These are phyloP conservation scores for Priceomyces castillae DNA, from an alignment of 805 yeast genomes.

Conservation along the genomic window DNA sequence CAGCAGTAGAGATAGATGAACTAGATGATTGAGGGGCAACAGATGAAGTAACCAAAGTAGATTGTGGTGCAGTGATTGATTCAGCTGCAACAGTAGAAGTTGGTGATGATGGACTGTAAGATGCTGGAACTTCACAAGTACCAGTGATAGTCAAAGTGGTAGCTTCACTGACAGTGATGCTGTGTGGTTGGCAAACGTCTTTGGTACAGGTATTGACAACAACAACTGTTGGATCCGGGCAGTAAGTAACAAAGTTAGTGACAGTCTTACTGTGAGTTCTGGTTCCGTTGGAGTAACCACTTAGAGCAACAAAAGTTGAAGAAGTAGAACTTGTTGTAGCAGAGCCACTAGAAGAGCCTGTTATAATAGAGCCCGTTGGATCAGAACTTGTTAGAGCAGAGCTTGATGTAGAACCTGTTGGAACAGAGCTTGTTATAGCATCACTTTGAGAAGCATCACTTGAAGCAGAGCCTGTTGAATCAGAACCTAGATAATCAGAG, in stretches of 20 bases:
- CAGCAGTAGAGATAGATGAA: slow-evolving; percentile 29
- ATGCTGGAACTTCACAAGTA: slow-evolving; percentile 64
- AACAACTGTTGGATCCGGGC: slow-evolving; percentile 67
- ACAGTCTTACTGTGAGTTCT: slow-evolving; percentile 46
- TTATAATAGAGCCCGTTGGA: too few species aligned
- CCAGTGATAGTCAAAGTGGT: slow-evolving; percentile 78
- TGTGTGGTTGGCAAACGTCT: slow-evolving; percentile 23
- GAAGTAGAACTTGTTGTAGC: too few species aligned
- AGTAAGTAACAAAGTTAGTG: slow-evolving; percentile 55
- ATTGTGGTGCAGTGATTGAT: too few species aligned
- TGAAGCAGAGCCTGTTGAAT: too few species aligned
- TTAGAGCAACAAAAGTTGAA: too few species aligned
- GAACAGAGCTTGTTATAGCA: too few species aligned
- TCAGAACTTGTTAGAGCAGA: too few species aligned
- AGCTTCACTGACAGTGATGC: slow-evolving; percentile 66
- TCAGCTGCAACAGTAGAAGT: slow-evolving; percentile 3
- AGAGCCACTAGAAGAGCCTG: too few species aligned
- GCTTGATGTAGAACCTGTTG: too few species aligned
- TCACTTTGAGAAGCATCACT: too few species aligned
- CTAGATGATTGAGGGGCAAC: slow-evolving; percentile 7
- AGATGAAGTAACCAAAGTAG: too few species aligned
- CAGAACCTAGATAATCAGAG: too few species aligned
- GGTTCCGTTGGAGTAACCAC: slow-evolving; percentile 1
- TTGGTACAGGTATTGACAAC: slow-evolving; percentile 46
- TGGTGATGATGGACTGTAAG: slow-evolving; percentile 14